phyloP scores from a whole-genome alignment of 371 early-diverging fungal species.

The Batkoa obscura region DNA sequence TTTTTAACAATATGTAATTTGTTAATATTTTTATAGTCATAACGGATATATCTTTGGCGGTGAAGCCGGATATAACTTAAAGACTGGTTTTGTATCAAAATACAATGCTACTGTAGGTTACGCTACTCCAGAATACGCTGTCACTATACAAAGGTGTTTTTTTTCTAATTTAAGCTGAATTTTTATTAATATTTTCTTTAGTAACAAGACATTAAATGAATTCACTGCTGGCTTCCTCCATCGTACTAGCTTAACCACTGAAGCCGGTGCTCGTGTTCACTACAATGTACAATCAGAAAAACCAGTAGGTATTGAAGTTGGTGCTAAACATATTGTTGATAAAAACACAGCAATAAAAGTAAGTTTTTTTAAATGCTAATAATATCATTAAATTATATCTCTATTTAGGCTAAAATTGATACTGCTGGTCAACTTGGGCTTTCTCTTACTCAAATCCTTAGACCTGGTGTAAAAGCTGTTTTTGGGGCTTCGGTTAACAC shows the following conservation, averaged over 20 bases:
- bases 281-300: slow-evolving; percentile 59
- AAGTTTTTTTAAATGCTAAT: too few species aligned
- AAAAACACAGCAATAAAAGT: slow-evolving; percentile 63
- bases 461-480: slow-evolving; percentile 86
- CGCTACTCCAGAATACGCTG: slow-evolving; percentile 65
- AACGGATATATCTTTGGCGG: slow-evolving; percentile 80
- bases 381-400: too few species aligned
- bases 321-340: slow-evolving; percentile 84
- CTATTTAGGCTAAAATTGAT: slow-evolving; percentile 66
- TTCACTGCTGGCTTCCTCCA: slow-evolving; percentile 91
- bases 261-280: slow-evolving; percentile 84
- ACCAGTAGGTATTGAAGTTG: slow-evolving; percentile 77
- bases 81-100: slow-evolving; percentile 63
- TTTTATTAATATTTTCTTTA: too few species aligned
- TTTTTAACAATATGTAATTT: too few species aligned
- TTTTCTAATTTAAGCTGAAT: too few species aligned
- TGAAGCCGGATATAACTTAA: slow-evolving; percentile 80
- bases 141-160: slow-evolving; percentile 65
- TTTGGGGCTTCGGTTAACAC: slow-evolving; percentile 86
- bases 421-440: slow-evolving; percentile 84
- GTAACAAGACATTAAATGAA: slow-evolving; percentile 27
- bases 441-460: slow-evolving; percentile 79
- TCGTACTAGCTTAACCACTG: slow-evolving; percentile 67
- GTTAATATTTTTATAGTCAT: slow-evolving; percentile 19
- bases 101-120: slow-evolving; percentile 77